Evolutionary conservation across 129 eudicot genomes (phyloP).

Genomic region (Centella asiatica): DNA sequence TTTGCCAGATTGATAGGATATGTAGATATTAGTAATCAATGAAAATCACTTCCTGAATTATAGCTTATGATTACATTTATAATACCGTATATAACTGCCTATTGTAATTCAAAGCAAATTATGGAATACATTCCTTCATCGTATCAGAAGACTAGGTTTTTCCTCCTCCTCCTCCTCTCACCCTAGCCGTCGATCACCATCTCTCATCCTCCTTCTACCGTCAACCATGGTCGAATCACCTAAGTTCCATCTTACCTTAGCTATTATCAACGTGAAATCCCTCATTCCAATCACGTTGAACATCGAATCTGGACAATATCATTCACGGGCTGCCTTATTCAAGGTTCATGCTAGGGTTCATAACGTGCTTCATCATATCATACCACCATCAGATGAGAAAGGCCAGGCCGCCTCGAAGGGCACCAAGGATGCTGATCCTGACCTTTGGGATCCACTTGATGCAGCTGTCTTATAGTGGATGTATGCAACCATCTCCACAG

Average conservation of each 20-base stretch:
- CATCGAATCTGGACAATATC: background rate
- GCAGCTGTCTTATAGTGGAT: no score
- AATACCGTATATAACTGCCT: background rate
- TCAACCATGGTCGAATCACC: no score
- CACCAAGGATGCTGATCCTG: background rate
- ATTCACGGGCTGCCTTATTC: background rate
- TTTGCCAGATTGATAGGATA: no score
- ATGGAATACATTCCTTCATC: background rate
- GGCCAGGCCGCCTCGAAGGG: background rate
- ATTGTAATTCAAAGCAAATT: background rate
- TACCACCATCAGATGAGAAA: background rate
- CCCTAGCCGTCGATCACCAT: no score
- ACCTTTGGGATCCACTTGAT: background rate
- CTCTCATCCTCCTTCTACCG: no score
- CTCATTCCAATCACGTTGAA: background rate
- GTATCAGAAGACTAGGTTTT: no score
- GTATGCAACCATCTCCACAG: background rate
- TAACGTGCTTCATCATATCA: background rate
- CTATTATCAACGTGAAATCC: background rate
- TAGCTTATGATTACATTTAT: no score
- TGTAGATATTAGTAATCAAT: no score
- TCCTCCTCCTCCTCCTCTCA: no score
- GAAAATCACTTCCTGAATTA: no score
- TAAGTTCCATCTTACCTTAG: slow-evolving; percentile 10
- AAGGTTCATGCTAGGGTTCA: background rate